Base-by-base conservation (phyloP, 371 early-diverging fungal genomes). In the Apophysomyces trapeziformis region DNA sequence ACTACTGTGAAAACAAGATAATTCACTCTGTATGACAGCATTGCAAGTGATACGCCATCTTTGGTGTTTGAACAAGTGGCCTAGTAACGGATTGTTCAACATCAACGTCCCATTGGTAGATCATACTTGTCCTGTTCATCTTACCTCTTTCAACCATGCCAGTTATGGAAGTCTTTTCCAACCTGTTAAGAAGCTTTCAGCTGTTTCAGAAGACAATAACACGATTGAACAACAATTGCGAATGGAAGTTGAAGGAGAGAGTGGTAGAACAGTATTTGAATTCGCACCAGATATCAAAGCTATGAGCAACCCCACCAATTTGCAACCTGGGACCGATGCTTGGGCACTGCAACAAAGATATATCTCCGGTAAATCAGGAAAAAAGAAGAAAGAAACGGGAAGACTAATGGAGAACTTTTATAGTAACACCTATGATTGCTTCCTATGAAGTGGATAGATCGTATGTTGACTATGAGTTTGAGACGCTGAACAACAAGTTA, bases 31-130 rank as follows among this genome's bases (percentile, higher is more conserved):
- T 37, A 38, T 11, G 54, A 14, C 56, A 68, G 81, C 78, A 9
- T 67, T 65, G 13, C 68, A 73, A 45, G 72, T 77, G n/a, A 70
- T 81, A 37, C 38, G 64, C 9, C 72, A 77, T 47, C 43, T 81
- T n/a, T 70, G 62, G 57, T 44, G 62, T 4, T 45, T 45, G 4
- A 63, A 75, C n/a, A 47, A 71, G 26, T 81, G 82, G 82, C 82
- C 79, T 14, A 58, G 65, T n/a, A 32, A 66, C 43, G 79, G 75
- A 0, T 63, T 78, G 14, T 81, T 73, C 39, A 81, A 78, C 38
- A 61, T 81, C 37, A 81, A 81, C 58, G 76, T 81, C 4, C 82
- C 82, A 7, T 63, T 81, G 60, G 69, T 73, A 11, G 70, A 72
- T 13, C 61, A 68, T 38, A 60, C 60, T 8, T 73, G 78, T 36